A percentile compares a stretch with the other conserved stretches of the same genome.
phyloP scores from a whole-genome alignment of 805 yeast species.

The Candida vartiovaarae region DNA sequence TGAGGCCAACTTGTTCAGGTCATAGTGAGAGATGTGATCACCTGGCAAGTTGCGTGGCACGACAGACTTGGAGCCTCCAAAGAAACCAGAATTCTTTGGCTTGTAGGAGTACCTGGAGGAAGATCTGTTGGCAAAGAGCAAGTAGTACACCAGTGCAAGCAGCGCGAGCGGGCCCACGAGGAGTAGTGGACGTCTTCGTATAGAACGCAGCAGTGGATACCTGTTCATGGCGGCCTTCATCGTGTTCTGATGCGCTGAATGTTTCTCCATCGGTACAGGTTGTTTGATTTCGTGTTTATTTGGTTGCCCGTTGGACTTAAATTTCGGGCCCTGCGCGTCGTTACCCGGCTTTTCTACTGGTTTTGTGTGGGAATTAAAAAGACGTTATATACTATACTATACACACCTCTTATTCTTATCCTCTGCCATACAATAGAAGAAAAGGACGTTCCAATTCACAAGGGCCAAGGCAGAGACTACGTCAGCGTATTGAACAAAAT shows the following conservation, averaged over 20 bases:
- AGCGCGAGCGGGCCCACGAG: constrained; percentile 40
- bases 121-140: constrained; percentile 30
- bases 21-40: constrained; percentile 76
- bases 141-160: constrained; percentile 34
- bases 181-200: constrained; percentile 54
- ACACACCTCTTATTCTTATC: no score
- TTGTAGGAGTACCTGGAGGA: constrained; percentile 22
- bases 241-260: not conserved
- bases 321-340: no score
- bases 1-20: constrained; percentile 71
- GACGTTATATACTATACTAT: no score
- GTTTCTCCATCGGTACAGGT: not conserved
- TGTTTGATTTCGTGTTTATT: not conserved
- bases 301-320: not conserved
- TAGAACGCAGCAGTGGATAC: constrained; percentile 37
- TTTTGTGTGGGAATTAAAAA: no score
- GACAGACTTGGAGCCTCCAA: constrained; percentile 43
- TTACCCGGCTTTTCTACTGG: no score
- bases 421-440: no score
- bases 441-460: no score
- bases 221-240: constrained; percentile 23
- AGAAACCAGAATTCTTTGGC: constrained; percentile 21
- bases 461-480: no score
- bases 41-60: constrained; percentile 57
- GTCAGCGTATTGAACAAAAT: not conserved